Percentiles rank a stretch among this genome's conserved stretches.
Evolutionary conservation across 176 grass and related monocot genomes (phyloP).

Genomic region (Thalia dealbata): DNA sequence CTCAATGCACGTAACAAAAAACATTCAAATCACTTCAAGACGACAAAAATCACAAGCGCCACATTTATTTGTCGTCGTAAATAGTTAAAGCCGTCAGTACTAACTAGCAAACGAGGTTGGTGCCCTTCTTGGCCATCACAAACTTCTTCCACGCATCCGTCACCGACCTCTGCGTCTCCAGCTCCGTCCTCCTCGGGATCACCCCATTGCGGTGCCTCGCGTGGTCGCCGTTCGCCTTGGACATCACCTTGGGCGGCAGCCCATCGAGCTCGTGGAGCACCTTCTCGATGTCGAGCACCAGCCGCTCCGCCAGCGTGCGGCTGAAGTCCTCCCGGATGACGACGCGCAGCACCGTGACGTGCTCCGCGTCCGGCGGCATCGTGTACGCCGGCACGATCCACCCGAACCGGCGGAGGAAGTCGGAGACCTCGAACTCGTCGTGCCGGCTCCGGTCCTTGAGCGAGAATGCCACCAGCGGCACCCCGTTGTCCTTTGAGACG

Average conservation of each 20-base stretch:
- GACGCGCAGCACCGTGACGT: constrained; percentile 86
- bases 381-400: constrained; percentile 99
- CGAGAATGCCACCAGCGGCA: constrained; percentile 91
- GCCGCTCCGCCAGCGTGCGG: constrained; percentile 84
- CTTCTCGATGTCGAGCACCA: constrained; percentile 79
- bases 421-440: constrained; percentile 89
- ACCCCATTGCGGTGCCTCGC: background rate
- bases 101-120: too few species aligned
- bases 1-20: too few species aligned
- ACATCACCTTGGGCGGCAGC: constrained; percentile 49
- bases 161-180: constrained; percentile 54
- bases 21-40: too few species aligned
- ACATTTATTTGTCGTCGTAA: too few species aligned
- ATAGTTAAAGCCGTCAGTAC: too few species aligned
- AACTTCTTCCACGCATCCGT: constrained; percentile 66
- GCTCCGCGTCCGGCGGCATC: constrained; percentile 84
- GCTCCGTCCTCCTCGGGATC: constrained; percentile 25
- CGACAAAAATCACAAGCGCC: too few species aligned
- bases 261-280: constrained; percentile 66
- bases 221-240: background rate
- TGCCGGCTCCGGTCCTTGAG: constrained; percentile 72
- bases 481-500: constrained; percentile 83
- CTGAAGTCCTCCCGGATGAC: constrained; percentile 98
- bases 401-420: constrained; percentile 84
- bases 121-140: background rate